Evolutionary conservation across 2,329 filamentous ascomycete genomes (phyloP).

Genomic region (Aaosphaeria arxii): DNA sequence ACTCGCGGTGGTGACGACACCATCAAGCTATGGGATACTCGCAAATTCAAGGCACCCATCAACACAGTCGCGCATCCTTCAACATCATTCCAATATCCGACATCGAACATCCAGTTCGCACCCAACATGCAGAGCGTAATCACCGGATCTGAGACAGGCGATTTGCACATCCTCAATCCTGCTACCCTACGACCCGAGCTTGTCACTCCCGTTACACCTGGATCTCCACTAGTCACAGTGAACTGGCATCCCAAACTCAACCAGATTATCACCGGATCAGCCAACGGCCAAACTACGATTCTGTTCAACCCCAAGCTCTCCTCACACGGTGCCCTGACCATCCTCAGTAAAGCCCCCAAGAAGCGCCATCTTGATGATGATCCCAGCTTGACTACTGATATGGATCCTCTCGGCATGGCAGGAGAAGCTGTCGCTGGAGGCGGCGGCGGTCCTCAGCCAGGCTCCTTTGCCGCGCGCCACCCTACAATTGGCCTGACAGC

Average conservation of each 20-base stretch:
- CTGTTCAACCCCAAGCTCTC: constrained; percentile 89
- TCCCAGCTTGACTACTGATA: constrained; percentile 67
- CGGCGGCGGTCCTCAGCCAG: constrained; percentile 43
- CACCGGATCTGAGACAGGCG: constrained; percentile 80
- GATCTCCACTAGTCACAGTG: constrained; percentile 76
- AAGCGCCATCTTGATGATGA: constrained; percentile 95
- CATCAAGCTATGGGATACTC: constrained; percentile 95
- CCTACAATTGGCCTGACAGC: constrained; percentile 73
- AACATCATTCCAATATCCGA: constrained; percentile 78
- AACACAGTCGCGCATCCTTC: constrained; percentile 76
- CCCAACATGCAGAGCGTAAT: constrained; percentile 81
- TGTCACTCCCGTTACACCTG: constrained; percentile 84
- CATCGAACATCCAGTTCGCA: constrained; percentile 85
- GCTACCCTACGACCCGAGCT: constrained; percentile 83
- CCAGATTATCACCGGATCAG: constrained; percentile 91
- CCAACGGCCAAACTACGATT: constrained; percentile 83
- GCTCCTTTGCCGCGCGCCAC: constrained; percentile 57
- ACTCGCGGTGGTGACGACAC: constrained; percentile 87
- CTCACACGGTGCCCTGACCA: constrained; percentile 73
- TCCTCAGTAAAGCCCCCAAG: constrained; percentile 92
- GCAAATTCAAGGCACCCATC: constrained; percentile 90
- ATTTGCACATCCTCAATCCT: constrained; percentile 90
- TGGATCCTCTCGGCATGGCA: constrained; percentile 77
- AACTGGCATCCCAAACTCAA: constrained; percentile 94
- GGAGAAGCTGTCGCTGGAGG: constrained; percentile 72